A percentile compares a stretch with the other conserved stretches of the same genome.
Evolutionary conservation across 2,329 filamentous ascomycete genomes (phyloP).

Genomic region (Orbilia blumenaviensis): DNA sequence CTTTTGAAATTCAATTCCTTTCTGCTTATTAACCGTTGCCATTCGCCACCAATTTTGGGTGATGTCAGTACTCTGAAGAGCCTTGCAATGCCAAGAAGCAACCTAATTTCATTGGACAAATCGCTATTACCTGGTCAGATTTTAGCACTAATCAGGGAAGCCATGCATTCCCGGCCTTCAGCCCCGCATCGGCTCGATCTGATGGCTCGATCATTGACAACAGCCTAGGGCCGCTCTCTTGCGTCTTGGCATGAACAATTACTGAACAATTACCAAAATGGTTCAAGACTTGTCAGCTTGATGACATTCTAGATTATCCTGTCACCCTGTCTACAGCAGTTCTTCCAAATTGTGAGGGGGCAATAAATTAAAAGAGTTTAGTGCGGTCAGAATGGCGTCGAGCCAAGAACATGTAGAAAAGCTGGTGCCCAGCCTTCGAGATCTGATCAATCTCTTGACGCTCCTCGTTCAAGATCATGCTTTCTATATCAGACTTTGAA

Average conservation of each 20-base stretch:
- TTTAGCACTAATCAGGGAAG: conserved; percentile 26
- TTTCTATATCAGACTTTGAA: background rate
- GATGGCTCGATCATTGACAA: no score
- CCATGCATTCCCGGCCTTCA: background rate
- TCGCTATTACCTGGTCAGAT: conserved; percentile 31
- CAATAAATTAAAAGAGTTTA: conserved; percentile 23
- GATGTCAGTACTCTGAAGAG: background rate
- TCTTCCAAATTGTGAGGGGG: conserved; percentile 11
- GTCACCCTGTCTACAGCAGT: background rate
- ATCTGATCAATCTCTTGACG: conserved; percentile 11
- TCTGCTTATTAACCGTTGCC: background rate
- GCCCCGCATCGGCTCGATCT: background rate
- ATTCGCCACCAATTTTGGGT: background rate
- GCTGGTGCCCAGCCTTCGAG: conserved; percentile 29
- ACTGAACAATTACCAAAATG: conserved; percentile 14
- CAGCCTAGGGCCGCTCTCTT: no score
- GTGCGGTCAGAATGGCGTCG: background rate
- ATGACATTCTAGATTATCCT: conserved; percentile 45
- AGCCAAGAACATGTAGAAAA: conserved; percentile 32
- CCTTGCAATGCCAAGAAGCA: background rate
- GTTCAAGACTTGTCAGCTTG: conserved; percentile 19
- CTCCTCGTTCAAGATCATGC: background rate
- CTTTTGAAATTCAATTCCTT: no score
- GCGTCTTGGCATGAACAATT: background rate
- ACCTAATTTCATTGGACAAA: background rate